Base-by-base conservation (phyloP, 1,284 basidiomycete genomes). In the Tylopilus orsonianus region DNA sequence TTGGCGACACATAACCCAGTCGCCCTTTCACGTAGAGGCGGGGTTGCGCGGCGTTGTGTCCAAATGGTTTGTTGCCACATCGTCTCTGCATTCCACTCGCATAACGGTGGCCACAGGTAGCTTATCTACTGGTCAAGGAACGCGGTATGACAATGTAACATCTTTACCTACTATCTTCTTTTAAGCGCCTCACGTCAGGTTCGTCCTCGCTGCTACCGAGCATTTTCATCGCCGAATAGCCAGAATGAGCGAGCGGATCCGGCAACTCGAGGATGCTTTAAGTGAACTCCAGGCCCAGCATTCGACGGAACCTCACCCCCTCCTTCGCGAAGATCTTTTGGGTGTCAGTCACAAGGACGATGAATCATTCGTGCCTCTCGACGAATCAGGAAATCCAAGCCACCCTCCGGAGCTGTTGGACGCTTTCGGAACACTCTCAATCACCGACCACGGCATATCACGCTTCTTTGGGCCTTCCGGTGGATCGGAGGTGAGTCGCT, bases 171-270 rank as follows among this genome's bases (percentile, higher is more conserved):
- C 41, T 12, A 38, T 45, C 18, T 26, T 14, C 5, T 45, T 23
- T 24, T 54, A 44, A 56, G 48, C 38, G 40, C 42, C 37, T 41
- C 26, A 22, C 18, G 44, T 16, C 46, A 81, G 83, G 27, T 85
- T 85, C 55, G 82, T 87, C 33, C 73, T 87, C 34, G 83, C 85
- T 4, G 85, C 83, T 30, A 88, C 85, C 8, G 85, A 85, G 58
- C 83, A 87, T 49, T 75, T 89, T 4, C 84, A 87, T 66, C 74
- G 75, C 30, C 78, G 80, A 48, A 83, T 87, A 52, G 66, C 79
- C 24, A 69, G 70, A 42, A 78, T 87, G 70, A 75, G 78, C 56
- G 72, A 76, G 9, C 78, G 85, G 12, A 81, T 88, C 49, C 75
- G 79, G 39, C 72, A 78, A 54, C 78, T 88, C 2, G 85, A 88